A percentile compares a stretch with the other conserved stretches of the same genome.
Conservation (phyloP, 306 rosid genomes). For the Trifolium subterraneum region DNA sequence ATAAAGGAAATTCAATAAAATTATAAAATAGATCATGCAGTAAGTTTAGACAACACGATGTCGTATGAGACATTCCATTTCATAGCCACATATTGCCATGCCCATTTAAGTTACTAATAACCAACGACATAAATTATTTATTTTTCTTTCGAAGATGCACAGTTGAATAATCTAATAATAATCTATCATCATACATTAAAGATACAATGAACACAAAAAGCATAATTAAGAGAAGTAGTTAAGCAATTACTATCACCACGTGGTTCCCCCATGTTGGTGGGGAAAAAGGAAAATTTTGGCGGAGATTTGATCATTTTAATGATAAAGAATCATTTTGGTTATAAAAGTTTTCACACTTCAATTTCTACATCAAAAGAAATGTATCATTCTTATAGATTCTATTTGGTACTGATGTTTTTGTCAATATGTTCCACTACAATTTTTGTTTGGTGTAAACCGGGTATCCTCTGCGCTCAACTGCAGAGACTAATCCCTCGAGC, state of each 20-base stretch:
- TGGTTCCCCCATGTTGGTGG: too few species aligned
- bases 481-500: too few species aligned
- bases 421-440: constrained; percentile 22
- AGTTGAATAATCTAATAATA: not conserved
- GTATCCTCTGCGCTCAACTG: too few species aligned
- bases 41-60: constrained; percentile 12
- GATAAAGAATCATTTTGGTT: constrained; percentile 17
- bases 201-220: not conserved
- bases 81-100: constrained; percentile 11
- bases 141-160: constrained; percentile 3
- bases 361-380: constrained; percentile 18
- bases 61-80: constrained; percentile 4
- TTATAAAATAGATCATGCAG: constrained; percentile 17
- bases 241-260: too few species aligned
- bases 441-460: too few species aligned
- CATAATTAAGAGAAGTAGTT: not conserved
- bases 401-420: constrained; percentile 8
- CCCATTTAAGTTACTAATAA: constrained; percentile 11
- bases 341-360: not conserved
- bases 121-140: not conserved
- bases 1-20: constrained; percentile 22
- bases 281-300: too few species aligned
- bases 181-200: not conserved
- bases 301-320: not conserved
- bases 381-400: not conserved